Evolutionary conservation across 768 basidiomycete species (phyloP), one percentile per base, ranked within the genome.

Genomic region (Melanogaster broomeanus): DNA sequence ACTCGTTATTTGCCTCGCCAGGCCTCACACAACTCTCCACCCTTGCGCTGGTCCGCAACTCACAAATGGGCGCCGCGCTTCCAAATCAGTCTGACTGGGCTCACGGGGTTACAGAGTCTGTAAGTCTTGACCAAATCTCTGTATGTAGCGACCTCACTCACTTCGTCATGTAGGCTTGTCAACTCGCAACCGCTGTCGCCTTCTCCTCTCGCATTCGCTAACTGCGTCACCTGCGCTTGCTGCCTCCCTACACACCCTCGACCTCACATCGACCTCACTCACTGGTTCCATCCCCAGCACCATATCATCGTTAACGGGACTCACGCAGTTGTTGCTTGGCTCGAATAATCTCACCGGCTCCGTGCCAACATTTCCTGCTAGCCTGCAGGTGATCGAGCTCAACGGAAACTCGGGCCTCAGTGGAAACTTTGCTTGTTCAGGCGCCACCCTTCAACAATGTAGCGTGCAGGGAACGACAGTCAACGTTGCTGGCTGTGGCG

Each of bases 221-320:
- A 56, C 65, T 25, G 57, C 60, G 1, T 75, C 73, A 25, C 56
- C 61, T 6, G 60, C 68, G 13, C 61, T 76, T 3, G 61, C 61
- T 8, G 45, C 60, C 0, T 74, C 72, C 13, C 46, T 77, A 27
- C 66, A 64, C 21, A 66, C 68, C 3, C 65, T 77, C 16, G 74
- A 77, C 27, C 63, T 77, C 21, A 73, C 73, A 10, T 68, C 70
- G 2, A 75, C 72, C 2, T 71, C 67, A 6, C 65, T 77, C n/a
- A 64, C 69, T 2, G 70, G 71, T n/a, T 48, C 63, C 38, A 72
- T 77, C 33, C 73, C 75, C 2, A 46, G 57, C 7, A 35, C 61
- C 6, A 48, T 77, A 27, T 67, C 70, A 8, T 67, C 72, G 18
- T 61, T 75, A 21, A 60, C 58, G 18, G 56, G 65, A 1, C 70